Conservation (phyloP, 352 stramenopile species). For the Discostella stelligera region DNA sequence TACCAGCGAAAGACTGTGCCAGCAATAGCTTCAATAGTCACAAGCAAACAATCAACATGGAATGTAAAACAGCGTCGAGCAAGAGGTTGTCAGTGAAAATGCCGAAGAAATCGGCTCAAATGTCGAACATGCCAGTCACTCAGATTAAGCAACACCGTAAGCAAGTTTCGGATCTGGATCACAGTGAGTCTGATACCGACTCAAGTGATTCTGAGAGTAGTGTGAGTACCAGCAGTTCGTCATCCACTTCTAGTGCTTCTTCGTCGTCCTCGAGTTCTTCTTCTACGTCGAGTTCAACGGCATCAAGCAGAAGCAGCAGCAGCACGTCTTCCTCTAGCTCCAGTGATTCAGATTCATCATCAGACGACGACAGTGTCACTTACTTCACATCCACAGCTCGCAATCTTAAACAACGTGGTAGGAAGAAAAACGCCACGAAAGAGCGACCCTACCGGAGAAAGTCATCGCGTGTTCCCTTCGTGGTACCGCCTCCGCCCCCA, state of each 20-base stretch:
- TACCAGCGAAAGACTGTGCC: neutral
- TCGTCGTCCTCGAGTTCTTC: constrained; percentile 34
- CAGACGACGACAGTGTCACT: constrained; percentile 29
- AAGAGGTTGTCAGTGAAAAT: constrained; percentile 25
- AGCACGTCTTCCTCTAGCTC: constrained; percentile 22
- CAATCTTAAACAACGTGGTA: constrained; percentile 10
- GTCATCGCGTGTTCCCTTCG: constrained; percentile 30
- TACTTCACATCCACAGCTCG: neutral
- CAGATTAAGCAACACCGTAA: constrained; percentile 14
- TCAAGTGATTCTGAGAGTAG: constrained; percentile 26
- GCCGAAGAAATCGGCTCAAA: constrained; percentile 2
- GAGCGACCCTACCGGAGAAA: constrained; percentile 22
- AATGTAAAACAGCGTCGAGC: neutral
- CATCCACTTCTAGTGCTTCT: neutral
- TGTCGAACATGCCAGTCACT: neutral
- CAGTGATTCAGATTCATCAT: constrained; percentile 30
- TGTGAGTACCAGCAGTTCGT: constrained; percentile 20
- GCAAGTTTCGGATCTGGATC: constrained; percentile 7
- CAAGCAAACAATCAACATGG: constrained; percentile 15
- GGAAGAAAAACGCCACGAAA: constrained; percentile 28
- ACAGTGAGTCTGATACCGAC: constrained; percentile 16
- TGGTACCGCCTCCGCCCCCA: constrained; percentile 30
- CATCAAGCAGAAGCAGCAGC: constrained; percentile 16
- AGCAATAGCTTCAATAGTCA: neutral
- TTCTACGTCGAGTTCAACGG: constrained; percentile 28